Evolutionary conservation across 106 monocot species (phyloP).

Genomic region (Iris macrosiphon): DNA sequence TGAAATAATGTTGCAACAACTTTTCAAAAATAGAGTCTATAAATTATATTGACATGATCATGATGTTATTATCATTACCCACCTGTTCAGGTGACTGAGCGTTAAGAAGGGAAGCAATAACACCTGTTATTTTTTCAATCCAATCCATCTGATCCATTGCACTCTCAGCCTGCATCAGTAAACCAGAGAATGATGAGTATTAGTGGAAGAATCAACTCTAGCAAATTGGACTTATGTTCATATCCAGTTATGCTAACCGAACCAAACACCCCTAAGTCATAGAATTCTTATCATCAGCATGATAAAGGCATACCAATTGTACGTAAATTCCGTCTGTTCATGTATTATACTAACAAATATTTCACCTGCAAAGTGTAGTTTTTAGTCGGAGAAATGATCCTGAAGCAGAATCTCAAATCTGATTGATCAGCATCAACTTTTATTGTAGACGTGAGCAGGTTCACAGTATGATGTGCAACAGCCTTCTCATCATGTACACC

Average conservation of each 20-base stretch:
- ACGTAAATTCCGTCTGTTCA: too few relatives aligned
- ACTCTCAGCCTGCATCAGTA: conserved; percentile 80
- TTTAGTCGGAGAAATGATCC: conserved; percentile 97
- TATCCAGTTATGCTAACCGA: too few relatives aligned
- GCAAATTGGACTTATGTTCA: too few relatives aligned
- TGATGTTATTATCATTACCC: conserved; percentile 3
- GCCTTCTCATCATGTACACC: conserved; percentile 98
- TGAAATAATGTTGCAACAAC: conserved; percentile 27
- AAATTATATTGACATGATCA: neutral
- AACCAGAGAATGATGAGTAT: neutral
- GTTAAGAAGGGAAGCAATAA: conserved; percentile 93
- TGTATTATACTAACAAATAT: too few relatives aligned
- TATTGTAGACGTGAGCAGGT: conserved; percentile 95
- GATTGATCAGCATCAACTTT: conserved; percentile 99
- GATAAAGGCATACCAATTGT: too few relatives aligned
- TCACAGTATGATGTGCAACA: conserved; percentile 95
- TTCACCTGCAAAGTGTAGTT: conserved; percentile 94
- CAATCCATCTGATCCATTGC: conserved; percentile 99
- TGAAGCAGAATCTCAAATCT: conserved; percentile 96
- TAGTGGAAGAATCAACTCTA: neutral
- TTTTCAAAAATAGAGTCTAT: neutral
- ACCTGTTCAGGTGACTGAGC: conserved; percentile 96
- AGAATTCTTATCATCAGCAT: too few relatives aligned
- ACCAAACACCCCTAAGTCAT: too few relatives aligned
- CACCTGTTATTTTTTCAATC: conserved; percentile 99